These are phyloP conservation scores for Fusarium miscanthi DNA, from an alignment of 2,329 filamentous ascomycete genomes.

Conservation along the genomic window DNA sequence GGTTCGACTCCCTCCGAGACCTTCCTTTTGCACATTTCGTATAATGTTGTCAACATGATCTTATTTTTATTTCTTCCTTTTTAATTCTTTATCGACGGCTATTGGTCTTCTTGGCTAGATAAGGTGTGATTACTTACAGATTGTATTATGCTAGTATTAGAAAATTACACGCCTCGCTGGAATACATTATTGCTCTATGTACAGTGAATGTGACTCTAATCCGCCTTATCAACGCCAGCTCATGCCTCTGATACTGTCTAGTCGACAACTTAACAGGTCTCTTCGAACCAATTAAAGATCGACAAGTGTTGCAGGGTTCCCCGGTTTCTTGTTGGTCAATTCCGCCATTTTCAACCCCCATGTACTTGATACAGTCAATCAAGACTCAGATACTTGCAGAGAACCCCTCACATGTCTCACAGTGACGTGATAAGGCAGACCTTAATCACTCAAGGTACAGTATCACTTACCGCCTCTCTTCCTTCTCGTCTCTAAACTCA, in stretches of 20 bases:
- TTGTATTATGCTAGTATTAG: neutral
- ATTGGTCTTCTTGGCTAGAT: rapidly evolving
- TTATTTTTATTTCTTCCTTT: neutral
- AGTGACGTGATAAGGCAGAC: too few species aligned
- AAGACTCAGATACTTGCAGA: too few species aligned
- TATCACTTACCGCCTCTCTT: too few species aligned
- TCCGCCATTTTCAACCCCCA: too few species aligned
- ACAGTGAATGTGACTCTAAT: neutral
- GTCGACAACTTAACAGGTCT: neutral
- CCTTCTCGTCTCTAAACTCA: too few species aligned
- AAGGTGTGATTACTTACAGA: neutral
- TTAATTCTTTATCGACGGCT: too few species aligned
- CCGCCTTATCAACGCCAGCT: neutral
- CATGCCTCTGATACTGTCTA: conserved; percentile 1
- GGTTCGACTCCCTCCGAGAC: conserved; percentile 4
- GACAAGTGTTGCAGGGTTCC: too few species aligned
- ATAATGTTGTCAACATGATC: rapidly evolving
- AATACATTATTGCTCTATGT: neutral
- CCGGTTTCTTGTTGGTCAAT: too few species aligned
- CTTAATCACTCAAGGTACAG: too few species aligned
- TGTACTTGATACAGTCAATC: too few species aligned
- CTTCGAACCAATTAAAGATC: too few species aligned
- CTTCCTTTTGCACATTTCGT: neutral
- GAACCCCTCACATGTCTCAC: too few species aligned
- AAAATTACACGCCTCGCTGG: conserved; percentile 5